Base-by-base conservation (phyloP, 371 early-diverging fungal genomes). In the Gilbertella persicaria region DNA sequence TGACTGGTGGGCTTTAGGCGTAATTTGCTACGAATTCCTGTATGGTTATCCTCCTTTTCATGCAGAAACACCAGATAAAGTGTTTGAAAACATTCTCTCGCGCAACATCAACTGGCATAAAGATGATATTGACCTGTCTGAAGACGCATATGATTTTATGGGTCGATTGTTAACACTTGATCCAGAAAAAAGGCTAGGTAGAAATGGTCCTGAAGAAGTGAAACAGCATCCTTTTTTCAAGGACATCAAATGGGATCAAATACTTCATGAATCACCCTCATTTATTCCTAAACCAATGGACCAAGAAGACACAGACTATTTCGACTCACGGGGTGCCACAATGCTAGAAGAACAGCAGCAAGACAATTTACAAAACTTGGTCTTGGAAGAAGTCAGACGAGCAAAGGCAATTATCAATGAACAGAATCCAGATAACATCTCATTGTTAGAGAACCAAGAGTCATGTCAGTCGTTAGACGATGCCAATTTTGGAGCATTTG, bases 1-100 rank as follows among this genome's bases (percentile, higher is more conserved):
- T 3, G 95, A 95, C 66, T 95, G 95, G 95, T 95, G 95, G 95
- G 93, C 94, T 3, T 62, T 93, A 4, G 95, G 95, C 19, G 92
- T 93, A 0, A 93, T 93, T 33, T 78, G 92, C 37, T 95, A 91
- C 64, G 95, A 95, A 52, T 95, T 95, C 56, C 66, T 93, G n/a
- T 88, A 80, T 57, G 95, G 95, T 5, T 71, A 82, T 37, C 95
- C 95, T 0, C 95, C 94, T 3, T 95, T 95, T 69, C 87, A 93
- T 65, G 94, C 91, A n/a, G 78, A 82, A 1, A 85, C 90, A 7
- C 88, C 93, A 0, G 83, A 88, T 17, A 78, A 87, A 45, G 93
- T 94, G 5, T 93, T 94, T 78, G 92, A 91, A 52, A 91, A 92
- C 54, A 94, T 94, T 51, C 62, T 93, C 14, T 80, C 83, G 7